A percentile compares a stretch with the other conserved stretches of the same genome.
phyloP scores from a whole-genome alignment of 139 green algal genomes.

The Diplosphaera chodatii region DNA sequence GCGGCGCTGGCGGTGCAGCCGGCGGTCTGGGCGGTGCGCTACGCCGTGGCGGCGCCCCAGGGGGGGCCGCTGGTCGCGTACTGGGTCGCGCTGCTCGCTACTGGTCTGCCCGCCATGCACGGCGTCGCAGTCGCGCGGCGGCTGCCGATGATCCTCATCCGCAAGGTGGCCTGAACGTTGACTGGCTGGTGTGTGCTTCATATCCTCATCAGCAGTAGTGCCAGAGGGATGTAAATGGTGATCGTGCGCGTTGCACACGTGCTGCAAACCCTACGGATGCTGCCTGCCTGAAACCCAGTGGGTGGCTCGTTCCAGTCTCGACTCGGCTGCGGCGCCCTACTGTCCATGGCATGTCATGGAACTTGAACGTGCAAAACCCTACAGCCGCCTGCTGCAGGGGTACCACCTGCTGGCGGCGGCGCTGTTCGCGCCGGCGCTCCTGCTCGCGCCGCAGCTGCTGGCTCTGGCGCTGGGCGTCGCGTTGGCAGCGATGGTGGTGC shows the following conservation, averaged over 20 bases:
- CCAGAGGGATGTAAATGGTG: no score
- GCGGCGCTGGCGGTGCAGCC: conserved; percentile 6
- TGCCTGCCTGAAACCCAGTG: no score
- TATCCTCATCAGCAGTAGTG: no score
- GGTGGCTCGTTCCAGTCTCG: no score
- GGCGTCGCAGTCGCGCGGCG: conserved; percentile 8
- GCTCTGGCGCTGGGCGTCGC: conserved; percentile 43
- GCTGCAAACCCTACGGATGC: no score
- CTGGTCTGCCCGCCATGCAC: conserved; percentile 43
- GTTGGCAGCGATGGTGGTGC: conserved; percentile 33
- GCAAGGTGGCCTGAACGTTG: conserved; percentile 4
- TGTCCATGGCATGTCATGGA: no score
- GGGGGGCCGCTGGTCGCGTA: conserved; percentile 39
- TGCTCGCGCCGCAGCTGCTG: conserved; percentile 59
- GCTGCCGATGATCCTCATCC: conserved; percentile 23
- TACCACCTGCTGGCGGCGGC: conserved; percentile 69
- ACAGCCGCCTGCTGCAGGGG: conserved; percentile 38
- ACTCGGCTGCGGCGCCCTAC: no score
- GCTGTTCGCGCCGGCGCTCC: conserved; percentile 66
- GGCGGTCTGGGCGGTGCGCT: conserved; percentile 19
- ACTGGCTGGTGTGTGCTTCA: no score
- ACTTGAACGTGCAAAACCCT: no score
- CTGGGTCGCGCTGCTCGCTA: conserved; percentile 45
- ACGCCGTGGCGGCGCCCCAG: conserved; percentile 7
- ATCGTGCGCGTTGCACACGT: no score